A percentile compares a stretch with the other conserved stretches of the same genome.
phyloP scores from a whole-genome alignment of 441 rosid genomes.

The Raphanus hybrid region DNA sequence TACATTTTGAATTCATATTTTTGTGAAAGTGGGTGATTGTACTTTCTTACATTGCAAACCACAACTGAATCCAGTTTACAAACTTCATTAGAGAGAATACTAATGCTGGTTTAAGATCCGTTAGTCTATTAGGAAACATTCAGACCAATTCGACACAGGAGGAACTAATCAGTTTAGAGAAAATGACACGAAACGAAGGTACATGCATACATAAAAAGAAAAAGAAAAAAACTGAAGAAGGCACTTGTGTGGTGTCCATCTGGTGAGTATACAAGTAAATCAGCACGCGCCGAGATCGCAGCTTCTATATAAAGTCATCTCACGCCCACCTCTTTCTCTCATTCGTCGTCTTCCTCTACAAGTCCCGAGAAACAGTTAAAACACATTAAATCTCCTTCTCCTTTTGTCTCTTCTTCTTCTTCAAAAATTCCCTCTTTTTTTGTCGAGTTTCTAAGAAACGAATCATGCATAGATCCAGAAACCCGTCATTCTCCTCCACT shows the following conservation, averaged over 20 bases:
- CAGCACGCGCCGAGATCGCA: too few relatives aligned
- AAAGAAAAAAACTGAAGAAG: too few relatives aligned
- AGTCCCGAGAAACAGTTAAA: not conserved
- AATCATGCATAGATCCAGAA: conserved; percentile 46
- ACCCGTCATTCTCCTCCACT: conserved; percentile 87
- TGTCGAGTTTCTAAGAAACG: not conserved
- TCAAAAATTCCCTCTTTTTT: not conserved
- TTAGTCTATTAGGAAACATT: not conserved
- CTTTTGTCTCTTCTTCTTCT: conserved; percentile 41
- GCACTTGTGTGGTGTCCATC: too few relatives aligned
- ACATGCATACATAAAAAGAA: too few relatives aligned
- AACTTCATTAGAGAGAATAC: not conserved
- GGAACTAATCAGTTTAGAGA: too few relatives aligned
- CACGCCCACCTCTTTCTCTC: too few relatives aligned
- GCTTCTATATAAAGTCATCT: too few relatives aligned
- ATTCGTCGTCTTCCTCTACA: too few relatives aligned
- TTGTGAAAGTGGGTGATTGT: not conserved
- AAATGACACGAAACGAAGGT: too few relatives aligned
- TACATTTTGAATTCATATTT: not conserved
- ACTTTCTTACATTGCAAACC: not conserved
- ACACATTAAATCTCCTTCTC: conserved; percentile 23
- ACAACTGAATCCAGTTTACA: not conserved
- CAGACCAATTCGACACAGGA: not conserved
- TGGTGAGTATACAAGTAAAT: too few relatives aligned
- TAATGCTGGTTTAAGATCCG: not conserved